Evolutionary conservation across 768 basidiomycete genomes (phyloP).

Genomic region (Boletus sensibilis): DNA sequence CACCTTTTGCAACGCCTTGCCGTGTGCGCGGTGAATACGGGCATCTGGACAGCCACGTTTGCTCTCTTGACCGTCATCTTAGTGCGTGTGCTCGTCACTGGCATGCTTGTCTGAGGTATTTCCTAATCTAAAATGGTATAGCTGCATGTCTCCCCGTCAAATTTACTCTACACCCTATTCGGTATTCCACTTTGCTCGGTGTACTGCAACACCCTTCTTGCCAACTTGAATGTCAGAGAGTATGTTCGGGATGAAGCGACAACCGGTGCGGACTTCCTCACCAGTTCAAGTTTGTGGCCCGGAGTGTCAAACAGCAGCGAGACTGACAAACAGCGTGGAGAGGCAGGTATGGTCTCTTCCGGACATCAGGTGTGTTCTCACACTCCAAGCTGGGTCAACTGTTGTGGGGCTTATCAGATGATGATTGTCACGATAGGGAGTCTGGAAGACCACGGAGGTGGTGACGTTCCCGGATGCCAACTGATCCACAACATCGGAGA

Average conservation of each 20-base stretch:
- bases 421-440: too few relatives aligned
- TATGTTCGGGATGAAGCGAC: neutral
- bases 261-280: neutral
- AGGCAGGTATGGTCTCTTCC: too few relatives aligned
- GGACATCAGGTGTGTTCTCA: neutral
- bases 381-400: neutral
- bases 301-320: too few relatives aligned
- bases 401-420: neutral
- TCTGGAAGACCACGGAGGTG: too few relatives aligned
- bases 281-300: too few relatives aligned
- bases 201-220: slow-evolving; percentile 15
- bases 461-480: too few relatives aligned
- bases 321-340: neutral
- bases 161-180: neutral
- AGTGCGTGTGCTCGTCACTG: slow-evolving; percentile 36
- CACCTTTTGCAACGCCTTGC: slow-evolving; percentile 10
- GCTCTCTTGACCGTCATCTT: slow-evolving; percentile 44
- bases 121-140: neutral
- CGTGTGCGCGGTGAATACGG: slow-evolving; percentile 13
- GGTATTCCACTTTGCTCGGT: slow-evolving; percentile 3
- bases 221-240: slow-evolving; percentile 9
- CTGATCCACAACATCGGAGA: too few relatives aligned
- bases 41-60: slow-evolving; percentile 50
- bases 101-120: neutral
- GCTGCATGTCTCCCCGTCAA: neutral